Conservation (phyloP, 2,329 filamentous ascomycete species). For the Cladosporium phlei region DNA sequence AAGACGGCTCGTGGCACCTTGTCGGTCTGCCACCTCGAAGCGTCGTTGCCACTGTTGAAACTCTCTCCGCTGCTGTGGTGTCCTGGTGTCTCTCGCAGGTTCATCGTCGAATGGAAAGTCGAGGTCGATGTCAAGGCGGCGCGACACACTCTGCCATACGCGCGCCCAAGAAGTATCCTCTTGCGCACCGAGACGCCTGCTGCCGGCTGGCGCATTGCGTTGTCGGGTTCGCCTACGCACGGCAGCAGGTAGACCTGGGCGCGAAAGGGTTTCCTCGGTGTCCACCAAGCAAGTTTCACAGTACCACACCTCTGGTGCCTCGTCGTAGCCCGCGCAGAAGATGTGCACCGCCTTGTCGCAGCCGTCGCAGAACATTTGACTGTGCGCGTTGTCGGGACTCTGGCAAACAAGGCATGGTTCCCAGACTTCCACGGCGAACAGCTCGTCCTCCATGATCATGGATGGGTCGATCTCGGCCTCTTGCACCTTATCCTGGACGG, state of each 20-base stretch:
- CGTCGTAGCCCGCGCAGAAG: slow-evolving; percentile 79
- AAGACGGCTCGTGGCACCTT: slow-evolving; percentile 63
- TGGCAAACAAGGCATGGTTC: slow-evolving; percentile 83
- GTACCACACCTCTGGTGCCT: slow-evolving; percentile 62
- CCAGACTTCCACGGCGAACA: slow-evolving; percentile 54
- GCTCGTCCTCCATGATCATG: slow-evolving; percentile 63
- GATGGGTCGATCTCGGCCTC: slow-evolving; percentile 83
- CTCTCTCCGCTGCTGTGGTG: slow-evolving; percentile 53
- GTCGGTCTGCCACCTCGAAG: slow-evolving; percentile 72
- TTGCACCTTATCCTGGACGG: slow-evolving; percentile 79
- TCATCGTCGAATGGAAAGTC: slow-evolving; percentile 79
- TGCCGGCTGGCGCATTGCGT: slow-evolving; percentile 9
- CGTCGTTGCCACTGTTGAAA: slow-evolving; percentile 75
- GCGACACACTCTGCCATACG: slow-evolving; percentile 88
- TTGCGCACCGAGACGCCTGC: slow-evolving; percentile 15
- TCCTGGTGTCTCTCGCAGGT: slow-evolving; percentile 48
- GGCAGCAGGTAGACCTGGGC: slow-evolving; percentile 24
- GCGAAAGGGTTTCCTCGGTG: slow-evolving; percentile 25
- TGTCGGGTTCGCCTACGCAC: slow-evolving; percentile 19
- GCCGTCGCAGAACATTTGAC: slow-evolving; percentile 82
- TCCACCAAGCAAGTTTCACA: slow-evolving; percentile 69
- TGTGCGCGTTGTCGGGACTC: slow-evolving; percentile 72
- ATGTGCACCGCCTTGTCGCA: slow-evolving; percentile 89
- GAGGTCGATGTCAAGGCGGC: slow-evolving; percentile 69
- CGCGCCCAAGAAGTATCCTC: slow-evolving; percentile 61